A percentile compares a stretch with the other conserved stretches of the same genome.
Conservation (phyloP, 2,329 filamentous ascomycete species). For the Trichoderma koningii region DNA sequence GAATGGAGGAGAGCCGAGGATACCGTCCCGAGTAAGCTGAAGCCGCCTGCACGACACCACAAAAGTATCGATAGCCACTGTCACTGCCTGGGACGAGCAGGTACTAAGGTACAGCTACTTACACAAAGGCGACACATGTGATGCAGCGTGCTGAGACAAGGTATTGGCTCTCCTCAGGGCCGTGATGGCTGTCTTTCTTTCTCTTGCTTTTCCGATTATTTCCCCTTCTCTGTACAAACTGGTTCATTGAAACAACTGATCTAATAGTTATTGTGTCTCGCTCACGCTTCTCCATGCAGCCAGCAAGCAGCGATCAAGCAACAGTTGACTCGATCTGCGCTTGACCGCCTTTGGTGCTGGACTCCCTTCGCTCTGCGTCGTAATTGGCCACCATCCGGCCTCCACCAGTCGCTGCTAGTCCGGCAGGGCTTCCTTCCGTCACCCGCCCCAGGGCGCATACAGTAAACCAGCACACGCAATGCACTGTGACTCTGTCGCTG, state of each 20-base stretch:
- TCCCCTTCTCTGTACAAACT: not conserved
- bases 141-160: not conserved
- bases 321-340: not conserved
- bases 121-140: constrained; percentile 3
- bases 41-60: not conserved
- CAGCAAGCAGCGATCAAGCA: no score
- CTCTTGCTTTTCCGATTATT: not conserved
- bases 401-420: not conserved
- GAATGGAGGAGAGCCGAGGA: not conserved
- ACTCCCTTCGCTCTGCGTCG: constrained; percentile 7
- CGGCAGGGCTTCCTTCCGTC: constrained; percentile 19
- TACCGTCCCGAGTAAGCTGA: not conserved
- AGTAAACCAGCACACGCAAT: not conserved
- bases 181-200: not conserved
- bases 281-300: not conserved
- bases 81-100: no score
- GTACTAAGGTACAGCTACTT: not conserved
- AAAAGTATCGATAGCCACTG: no score
- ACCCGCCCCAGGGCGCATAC: constrained; percentile 12
- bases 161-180: not conserved
- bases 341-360: constrained; percentile 10
- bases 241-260: not conserved
- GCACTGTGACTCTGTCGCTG: not conserved
- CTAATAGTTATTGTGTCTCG: no score
- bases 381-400: constrained; percentile 1